Conservation (phyloP, 345 rosid species). For the Gossypium arboreum region DNA sequence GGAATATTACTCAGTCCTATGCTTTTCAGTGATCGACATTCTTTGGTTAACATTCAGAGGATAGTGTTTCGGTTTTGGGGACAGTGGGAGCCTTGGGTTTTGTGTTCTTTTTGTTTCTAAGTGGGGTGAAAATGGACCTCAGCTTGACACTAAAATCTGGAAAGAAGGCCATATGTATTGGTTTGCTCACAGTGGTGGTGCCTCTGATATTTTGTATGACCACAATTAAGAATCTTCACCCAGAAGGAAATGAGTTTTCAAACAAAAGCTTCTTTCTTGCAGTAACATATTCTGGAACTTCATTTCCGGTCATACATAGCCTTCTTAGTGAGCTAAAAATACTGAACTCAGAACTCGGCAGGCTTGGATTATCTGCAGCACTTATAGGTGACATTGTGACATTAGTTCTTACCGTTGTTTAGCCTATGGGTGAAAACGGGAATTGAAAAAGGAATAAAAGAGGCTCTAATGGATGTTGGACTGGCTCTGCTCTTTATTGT, state of each 20-base stretch:
- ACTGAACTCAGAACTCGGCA: neutral
- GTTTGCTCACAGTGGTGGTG: neutral
- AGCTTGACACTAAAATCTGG: slow-evolving; percentile 12
- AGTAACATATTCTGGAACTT: neutral
- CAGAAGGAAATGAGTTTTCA: too few species aligned
- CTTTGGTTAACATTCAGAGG: neutral
- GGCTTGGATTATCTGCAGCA: too few species aligned
- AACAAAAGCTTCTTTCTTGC: neutral
- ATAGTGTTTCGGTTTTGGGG: slow-evolving; percentile 2
- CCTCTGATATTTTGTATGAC: neutral
- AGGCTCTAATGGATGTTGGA: neutral
- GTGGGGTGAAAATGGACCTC: neutral
- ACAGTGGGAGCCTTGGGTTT: slow-evolving; percentile 17
- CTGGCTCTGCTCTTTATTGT: neutral
- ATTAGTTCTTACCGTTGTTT: neutral
- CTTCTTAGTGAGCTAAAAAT: slow-evolving; percentile 23
- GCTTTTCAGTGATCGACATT: neutral
- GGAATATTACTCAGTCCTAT: neutral
- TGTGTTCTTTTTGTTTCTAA: slow-evolving; percentile 21
- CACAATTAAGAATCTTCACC: accelerated
- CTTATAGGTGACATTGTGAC: neutral
- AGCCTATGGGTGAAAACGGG: neutral
- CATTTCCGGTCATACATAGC: slow-evolving; percentile 20
- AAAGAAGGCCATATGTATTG: slow-evolving; percentile 14
- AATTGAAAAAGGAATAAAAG: neutral